Base-by-base conservation (phyloP, 768 basidiomycete genomes). In the Hemileccinum rubropunctum region DNA sequence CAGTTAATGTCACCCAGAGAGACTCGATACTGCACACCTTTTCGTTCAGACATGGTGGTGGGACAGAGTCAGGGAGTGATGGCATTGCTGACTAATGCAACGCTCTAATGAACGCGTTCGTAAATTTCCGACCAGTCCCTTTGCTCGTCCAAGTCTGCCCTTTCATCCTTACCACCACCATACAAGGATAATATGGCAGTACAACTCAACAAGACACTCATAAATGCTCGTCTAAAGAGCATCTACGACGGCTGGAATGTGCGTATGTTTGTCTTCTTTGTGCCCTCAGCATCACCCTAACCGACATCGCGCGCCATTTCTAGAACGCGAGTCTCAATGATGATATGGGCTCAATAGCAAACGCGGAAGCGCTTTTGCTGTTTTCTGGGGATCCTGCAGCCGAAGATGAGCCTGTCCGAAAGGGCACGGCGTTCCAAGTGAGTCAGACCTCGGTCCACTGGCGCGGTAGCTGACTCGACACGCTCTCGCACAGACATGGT, bases 341-440 rank as follows among this genome's bases (percentile, higher is more conserved):
- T 39, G 90, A 91, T 57, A 85, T 82, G 59, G 77, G 76, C 55
- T 76, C 86, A 9, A 74, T 92, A 71, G 76, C 79, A 5, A 81
- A 81, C 52, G 75, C 76, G 8, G 88, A 90, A 58, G 86, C 85
- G 14, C 71, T 93, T 20, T 63, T 91, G 4, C 72, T 92, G 13
- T 63, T 83, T 27, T 83, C 90, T 32, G 91, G 90, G 27, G 91
- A 92, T 56, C 84, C 86, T 20, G 83, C 81, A 0, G 76, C 79
- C 6, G 93, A 98, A 60, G 95, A 98, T 57, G 89, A 91, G 59
- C 84, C 89, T n/a, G 82, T 91, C 59, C 82, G 87, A 51, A 95
- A 93, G 66, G 91, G 93, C 11, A 89, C 88, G 21, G 92, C 91
- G 35, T 79, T 98, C 52, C 95, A 98, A 75, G 95, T 92, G 54